Base-by-base conservation (phyloP, 179 eudicot genomes). In the Beta lomatogona region DNA sequence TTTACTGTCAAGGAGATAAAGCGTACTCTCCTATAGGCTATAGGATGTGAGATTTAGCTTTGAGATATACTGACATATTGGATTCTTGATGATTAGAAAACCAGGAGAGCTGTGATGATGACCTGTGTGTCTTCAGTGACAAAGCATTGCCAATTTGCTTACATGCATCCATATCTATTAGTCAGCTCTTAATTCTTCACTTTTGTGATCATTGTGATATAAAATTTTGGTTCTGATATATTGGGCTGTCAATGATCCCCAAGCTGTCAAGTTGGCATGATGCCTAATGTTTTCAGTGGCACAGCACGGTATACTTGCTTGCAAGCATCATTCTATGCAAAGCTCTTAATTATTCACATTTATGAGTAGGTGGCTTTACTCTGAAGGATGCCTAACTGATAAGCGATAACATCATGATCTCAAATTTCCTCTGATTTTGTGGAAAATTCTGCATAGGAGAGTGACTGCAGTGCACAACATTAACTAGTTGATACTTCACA, bases 391-490 rank as follows among this genome's bases (percentile, higher is more conserved):
- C 65, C 8, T 28, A 13, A 28, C 64, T 54, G 22, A 55, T 75
- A 13, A 48, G 52, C 0, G 52, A 36, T 36, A 12, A 41, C 68
- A 41, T 59, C 18, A 45, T 60, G 19, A 61, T 16, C 19, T 60
- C 19, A n/a, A 76, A 76, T 3, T 41, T 5, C 12, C 21, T 19
- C 60, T 60, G 69, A 59, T 57, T 64, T 64, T 64, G 44, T 36
- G 50, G 72, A 41, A 68, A 36, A 28, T 55, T 75, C 50, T 52
- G 28, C 53, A 6, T 75, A 59, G 78, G 67, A 59, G 78, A 4
- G 0, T 59, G 78, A 18, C 53, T 41, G 50, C 67, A 41, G 53
- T n/a, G 18, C 52, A 75, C 28, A n/a, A 19, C 78, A 75, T 59
- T 58, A 16, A 75, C 52, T 11, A 58, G 31, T 74, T 74, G 48